These are phyloP conservation scores for Tulasnella sp. DNA, from an alignment of 768 basidiomycete species.

Conservation along the genomic window DNA sequence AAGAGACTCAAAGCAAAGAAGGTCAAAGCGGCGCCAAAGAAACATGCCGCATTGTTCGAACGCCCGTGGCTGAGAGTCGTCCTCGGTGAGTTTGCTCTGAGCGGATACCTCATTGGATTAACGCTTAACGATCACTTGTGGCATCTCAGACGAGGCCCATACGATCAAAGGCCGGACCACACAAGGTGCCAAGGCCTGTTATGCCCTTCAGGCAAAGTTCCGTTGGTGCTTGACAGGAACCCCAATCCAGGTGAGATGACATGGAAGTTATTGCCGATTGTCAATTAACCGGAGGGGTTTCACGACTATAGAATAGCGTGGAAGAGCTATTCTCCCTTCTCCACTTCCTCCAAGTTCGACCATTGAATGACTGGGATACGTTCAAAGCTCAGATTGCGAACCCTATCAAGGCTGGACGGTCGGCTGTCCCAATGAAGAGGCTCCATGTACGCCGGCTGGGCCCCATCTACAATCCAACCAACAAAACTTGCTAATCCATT, in stretches of 20 bases:
- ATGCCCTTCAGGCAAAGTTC: conserved; percentile 68
- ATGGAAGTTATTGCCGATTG: background rate
- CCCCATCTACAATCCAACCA: background rate
- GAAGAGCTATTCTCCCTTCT: conserved; percentile 86
- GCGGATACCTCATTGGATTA: no score
- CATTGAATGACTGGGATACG: conserved; percentile 69
- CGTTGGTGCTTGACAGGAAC: conserved; percentile 89
- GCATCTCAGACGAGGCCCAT: conserved; percentile 75
- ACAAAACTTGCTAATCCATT: background rate
- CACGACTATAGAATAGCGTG: conserved; percentile 68
- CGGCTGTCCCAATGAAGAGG: conserved; percentile 70
- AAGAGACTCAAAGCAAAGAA: conserved; percentile 36
- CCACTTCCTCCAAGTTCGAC: conserved; percentile 80
- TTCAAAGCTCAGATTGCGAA: conserved; percentile 77
- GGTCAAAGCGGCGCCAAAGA: conserved; percentile 40
- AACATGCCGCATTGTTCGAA: conserved; percentile 56
- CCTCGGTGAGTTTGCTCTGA: conserved; percentile 51
- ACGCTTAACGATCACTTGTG: background rate
- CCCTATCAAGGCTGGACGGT: conserved; percentile 68
- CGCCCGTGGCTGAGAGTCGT: conserved; percentile 83
- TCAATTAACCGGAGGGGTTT: background rate
- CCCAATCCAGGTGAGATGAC: conserved; percentile 45
- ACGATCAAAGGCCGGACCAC: conserved; percentile 84
- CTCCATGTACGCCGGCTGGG: conserved; percentile 53
- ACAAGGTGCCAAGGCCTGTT: conserved; percentile 73